A percentile compares a stretch with the other conserved stretches of the same genome.
Conservation (phyloP, 2,329 filamentous ascomycete species). For the Botrytis byssoidea region DNA sequence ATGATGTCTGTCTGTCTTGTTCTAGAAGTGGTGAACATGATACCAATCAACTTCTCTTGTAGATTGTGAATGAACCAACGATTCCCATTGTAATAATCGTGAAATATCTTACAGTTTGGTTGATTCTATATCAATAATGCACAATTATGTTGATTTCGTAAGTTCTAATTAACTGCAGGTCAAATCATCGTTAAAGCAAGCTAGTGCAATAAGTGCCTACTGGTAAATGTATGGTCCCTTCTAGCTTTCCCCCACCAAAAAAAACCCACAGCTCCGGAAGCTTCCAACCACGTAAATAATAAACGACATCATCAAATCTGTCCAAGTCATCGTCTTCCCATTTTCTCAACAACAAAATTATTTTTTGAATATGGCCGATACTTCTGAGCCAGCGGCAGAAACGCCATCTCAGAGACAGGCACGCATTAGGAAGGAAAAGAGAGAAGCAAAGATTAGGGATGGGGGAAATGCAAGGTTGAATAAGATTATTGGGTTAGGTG, state of each 20-base stretch:
- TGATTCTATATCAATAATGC: neutral
- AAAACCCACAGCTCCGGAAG: neutral
- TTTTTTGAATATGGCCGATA: constrained; percentile 6
- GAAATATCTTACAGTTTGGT: neutral
- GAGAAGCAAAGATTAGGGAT: constrained; percentile 74
- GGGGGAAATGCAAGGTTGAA: constrained; percentile 69
- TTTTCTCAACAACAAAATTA: neutral
- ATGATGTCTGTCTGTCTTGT: neutral
- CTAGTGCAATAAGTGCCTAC: neutral
- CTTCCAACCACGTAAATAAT: neutral
- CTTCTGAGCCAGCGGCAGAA: neutral
- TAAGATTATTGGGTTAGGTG: constrained; percentile 71
- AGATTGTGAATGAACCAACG: neutral
- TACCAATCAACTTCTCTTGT: neutral
- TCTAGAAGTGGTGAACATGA: neutral
- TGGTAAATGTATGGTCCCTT: neutral
- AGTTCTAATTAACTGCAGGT: neutral
- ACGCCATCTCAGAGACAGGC: constrained; percentile 49
- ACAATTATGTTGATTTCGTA: neutral
- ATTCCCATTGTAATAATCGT: neutral
- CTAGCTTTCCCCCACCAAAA: constrained; percentile 9
- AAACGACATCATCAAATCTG: constrained; percentile 2
- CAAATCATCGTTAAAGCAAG: neutral
- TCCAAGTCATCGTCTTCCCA: neutral
- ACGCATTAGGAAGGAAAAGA: constrained; percentile 72